Evolutionary conservation across 2,329 filamentous ascomycete species (phyloP).

Genomic region (Leptographium procerum): DNA sequence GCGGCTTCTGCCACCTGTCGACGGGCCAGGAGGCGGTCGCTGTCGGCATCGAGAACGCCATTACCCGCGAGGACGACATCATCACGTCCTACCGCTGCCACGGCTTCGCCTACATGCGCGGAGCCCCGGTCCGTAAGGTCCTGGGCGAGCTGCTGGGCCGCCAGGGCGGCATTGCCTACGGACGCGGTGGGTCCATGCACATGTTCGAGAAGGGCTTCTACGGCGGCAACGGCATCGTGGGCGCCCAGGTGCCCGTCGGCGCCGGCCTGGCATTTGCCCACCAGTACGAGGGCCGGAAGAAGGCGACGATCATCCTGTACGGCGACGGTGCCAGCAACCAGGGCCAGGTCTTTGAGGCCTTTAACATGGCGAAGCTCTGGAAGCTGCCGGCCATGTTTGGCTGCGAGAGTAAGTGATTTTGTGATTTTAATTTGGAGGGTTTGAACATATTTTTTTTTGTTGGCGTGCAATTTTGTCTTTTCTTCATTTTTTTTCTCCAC

Average conservation of each 20-base stretch:
- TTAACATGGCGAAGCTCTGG: constrained; percentile 99
- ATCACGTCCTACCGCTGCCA: constrained; percentile 99
- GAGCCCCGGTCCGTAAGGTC: constrained; percentile 79
- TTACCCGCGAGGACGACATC: constrained; percentile 81
- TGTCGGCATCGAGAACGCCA: constrained; percentile 90
- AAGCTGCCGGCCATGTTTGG: constrained; percentile 90
- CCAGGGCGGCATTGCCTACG: constrained; percentile 92
- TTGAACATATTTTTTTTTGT: no score
- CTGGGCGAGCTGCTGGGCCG: constrained; percentile 93
- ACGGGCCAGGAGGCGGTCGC: constrained; percentile 97
- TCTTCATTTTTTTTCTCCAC: neutral
- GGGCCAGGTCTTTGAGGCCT: constrained; percentile 98
- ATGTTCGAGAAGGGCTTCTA: constrained; percentile 99
- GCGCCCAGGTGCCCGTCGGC: constrained; percentile 94
- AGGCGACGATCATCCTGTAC: constrained; percentile 80
- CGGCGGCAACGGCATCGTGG: constrained; percentile 97
- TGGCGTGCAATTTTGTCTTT: no score
- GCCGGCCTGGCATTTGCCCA: constrained; percentile 95
- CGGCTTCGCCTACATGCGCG: constrained; percentile 95
- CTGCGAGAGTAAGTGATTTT: constrained; percentile 79
- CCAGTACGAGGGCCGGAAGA: constrained; percentile 82
- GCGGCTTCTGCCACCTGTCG: constrained; percentile 98
- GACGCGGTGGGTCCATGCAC: constrained; percentile 99
- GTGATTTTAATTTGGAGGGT: no score
- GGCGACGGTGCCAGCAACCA: constrained; percentile 98